A percentile compares a stretch with the other conserved stretches of the same genome.
Conservation (phyloP, 225 moss, liverwort and hornwort species). For the Climacium dendroides region DNA sequence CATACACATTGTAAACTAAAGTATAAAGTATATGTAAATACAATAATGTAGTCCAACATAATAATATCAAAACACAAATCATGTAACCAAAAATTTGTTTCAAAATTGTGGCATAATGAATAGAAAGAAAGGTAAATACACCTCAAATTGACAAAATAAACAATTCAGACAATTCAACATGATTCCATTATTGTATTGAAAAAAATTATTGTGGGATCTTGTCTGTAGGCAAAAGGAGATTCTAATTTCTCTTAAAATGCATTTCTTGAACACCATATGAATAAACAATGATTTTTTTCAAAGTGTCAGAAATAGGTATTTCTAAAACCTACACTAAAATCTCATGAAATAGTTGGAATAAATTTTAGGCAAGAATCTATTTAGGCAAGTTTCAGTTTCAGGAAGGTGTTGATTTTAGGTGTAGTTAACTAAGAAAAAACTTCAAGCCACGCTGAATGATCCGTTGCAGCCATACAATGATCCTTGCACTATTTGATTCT, state of each 20-base stretch:
- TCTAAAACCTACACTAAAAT: not conserved
- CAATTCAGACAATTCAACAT: accelerated
- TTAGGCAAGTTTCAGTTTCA: accelerated
- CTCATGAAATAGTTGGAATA: not conserved
- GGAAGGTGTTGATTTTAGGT: accelerated
- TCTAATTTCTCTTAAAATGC: not conserved
- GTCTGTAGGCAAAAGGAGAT: not conserved
- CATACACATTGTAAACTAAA: not conserved
- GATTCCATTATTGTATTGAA: not conserved
- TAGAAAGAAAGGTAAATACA: accelerated
- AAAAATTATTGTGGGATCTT: not conserved
- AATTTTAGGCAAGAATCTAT: not conserved
- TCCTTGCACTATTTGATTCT: not conserved
- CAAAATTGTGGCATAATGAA: accelerated
- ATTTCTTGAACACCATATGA: not conserved
- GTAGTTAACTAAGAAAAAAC: not conserved
- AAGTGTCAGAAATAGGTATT: not conserved
- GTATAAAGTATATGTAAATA: not conserved
- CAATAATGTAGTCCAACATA: not conserved
- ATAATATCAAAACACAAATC: not conserved
- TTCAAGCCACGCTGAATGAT: not conserved
- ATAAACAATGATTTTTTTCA: not conserved
- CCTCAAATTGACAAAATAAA: not conserved
- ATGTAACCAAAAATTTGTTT: accelerated
- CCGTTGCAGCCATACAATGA: not conserved